A percentile compares a stretch with the other conserved stretches of the same genome.
Evolutionary conservation across 331 rosid genomes (phyloP).

Genomic region (Prunus yedoensis): DNA sequence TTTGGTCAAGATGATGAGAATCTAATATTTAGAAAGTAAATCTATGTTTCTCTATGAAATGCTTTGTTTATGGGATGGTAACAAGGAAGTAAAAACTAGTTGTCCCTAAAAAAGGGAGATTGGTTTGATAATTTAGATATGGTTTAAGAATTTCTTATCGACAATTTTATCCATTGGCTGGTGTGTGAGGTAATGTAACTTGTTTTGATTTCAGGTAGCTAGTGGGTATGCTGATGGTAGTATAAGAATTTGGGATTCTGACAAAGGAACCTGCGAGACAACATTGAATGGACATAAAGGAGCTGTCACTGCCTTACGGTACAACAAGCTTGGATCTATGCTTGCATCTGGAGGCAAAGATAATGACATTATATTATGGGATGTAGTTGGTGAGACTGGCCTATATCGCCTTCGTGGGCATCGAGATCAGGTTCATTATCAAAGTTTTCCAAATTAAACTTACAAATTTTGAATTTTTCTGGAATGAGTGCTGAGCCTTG

Average conservation of each 20-base stretch:
- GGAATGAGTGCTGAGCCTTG: not conserved
- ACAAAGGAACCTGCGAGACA: constrained; percentile 70
- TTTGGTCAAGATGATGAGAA: not conserved
- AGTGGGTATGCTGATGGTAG: constrained; percentile 86
- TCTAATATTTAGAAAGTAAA: not conserved
- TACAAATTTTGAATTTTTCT: not conserved
- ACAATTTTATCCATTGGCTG: not conserved
- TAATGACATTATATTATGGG: constrained; percentile 84
- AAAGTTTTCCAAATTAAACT: not conserved
- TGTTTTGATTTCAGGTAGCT: constrained; percentile 59
- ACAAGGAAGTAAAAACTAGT: not conserved
- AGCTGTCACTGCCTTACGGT: constrained; percentile 78
- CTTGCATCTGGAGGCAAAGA: constrained; percentile 99
- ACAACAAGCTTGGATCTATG: constrained; percentile 65
- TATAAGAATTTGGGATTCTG: constrained; percentile 79
- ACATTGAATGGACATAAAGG: constrained; percentile 92
- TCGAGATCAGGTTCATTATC: constrained; percentile 68
- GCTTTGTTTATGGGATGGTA: not conserved
- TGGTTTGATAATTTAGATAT: not conserved
- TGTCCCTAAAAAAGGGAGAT: not conserved
- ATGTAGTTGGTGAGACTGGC: constrained; percentile 79
- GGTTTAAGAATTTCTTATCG: not conserved
- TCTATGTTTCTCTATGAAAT: not conserved
- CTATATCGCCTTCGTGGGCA: constrained; percentile 94
- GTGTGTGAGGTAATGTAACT: not conserved